phyloP scores from a whole-genome alignment of 2,329 filamentous ascomycete species.

The Beauveria sp. region DNA sequence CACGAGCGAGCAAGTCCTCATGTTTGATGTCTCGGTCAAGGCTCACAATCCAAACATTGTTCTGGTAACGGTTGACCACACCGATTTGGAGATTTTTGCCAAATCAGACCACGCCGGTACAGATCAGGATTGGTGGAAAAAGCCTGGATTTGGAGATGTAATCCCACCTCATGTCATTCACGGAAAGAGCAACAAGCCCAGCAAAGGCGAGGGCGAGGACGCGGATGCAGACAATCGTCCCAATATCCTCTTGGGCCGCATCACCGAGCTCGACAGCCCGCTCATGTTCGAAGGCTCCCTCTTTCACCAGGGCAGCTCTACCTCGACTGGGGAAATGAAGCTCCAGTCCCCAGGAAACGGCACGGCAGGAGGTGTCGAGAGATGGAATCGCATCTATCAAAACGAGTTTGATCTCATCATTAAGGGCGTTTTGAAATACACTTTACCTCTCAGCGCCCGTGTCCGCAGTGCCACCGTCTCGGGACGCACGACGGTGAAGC shows the following conservation, averaged over 20 bases:
- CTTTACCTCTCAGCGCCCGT: slow-evolving; percentile 52
- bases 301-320: slow-evolving; percentile 63
- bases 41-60: slow-evolving; percentile 93
- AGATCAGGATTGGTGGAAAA: slow-evolving; percentile 52
- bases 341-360: slow-evolving; percentile 78
- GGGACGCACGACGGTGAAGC: slow-evolving; percentile 52
- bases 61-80: slow-evolving; percentile 73
- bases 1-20: slow-evolving; percentile 88
- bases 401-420: slow-evolving; percentile 92
- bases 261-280: slow-evolving; percentile 79
- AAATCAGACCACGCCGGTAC: slow-evolving; percentile 84
- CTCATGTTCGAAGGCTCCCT: slow-evolving; percentile 86
- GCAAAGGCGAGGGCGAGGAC: slow-evolving; percentile 27
- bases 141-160: neutral
- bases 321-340: slow-evolving; percentile 75
- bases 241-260: slow-evolving; percentile 86
- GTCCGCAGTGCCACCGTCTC: slow-evolving; percentile 53
- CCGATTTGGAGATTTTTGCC: slow-evolving; percentile 89
- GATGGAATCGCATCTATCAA: slow-evolving; percentile 85
- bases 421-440: slow-evolving; percentile 83
- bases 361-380: slow-evolving; percentile 74
- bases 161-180: slow-evolving; percentile 12
- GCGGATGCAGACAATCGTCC: slow-evolving; percentile 49
- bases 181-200: slow-evolving; percentile 19
- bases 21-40: slow-evolving; percentile 82